A percentile compares a stretch with the other conserved stretches of the same genome.
phyloP scores from a whole-genome alignment of 73 alveolate species.

The Paramecium octaurelia region DNA sequence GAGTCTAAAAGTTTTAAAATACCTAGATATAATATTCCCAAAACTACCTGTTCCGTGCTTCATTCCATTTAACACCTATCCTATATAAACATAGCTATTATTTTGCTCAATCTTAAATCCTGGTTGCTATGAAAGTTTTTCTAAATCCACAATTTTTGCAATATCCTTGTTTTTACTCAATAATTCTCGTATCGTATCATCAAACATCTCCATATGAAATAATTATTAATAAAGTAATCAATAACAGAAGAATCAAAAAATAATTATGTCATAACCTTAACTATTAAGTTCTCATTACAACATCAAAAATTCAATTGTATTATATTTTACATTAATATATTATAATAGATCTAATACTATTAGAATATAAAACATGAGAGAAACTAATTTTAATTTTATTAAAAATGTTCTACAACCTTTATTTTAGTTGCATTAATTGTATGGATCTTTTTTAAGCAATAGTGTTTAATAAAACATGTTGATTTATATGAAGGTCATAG shows the following conservation, averaged over 20 bases:
- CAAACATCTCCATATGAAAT: not conserved
- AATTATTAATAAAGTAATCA: not conserved
- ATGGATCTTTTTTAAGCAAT: not conserved
- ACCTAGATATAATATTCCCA: not conserved
- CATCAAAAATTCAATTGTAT: not conserved
- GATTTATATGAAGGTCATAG: not conserved
- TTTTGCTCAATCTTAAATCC: not conserved
- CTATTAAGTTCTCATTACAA: not conserved
- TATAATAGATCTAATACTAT: not conserved
- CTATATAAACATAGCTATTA: not conserved
- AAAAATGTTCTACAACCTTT: not conserved
- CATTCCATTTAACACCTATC: not conserved
- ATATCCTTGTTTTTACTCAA: not conserved
- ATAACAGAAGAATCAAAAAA: not conserved
- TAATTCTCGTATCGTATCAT: not conserved
- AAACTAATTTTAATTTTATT: not conserved
- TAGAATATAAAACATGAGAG: not conserved
- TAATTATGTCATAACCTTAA: not conserved
- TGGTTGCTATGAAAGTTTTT: not conserved
- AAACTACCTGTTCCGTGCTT: constrained; percentile 12
- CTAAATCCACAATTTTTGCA: not conserved
- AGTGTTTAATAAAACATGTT: not conserved
- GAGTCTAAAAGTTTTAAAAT: not conserved
- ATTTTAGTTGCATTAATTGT: not conserved
- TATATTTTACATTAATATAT: not conserved